These are phyloP conservation scores for Neonectria ditissima DNA, from an alignment of 2,329 filamentous ascomycete species.

Conservation along the genomic window DNA sequence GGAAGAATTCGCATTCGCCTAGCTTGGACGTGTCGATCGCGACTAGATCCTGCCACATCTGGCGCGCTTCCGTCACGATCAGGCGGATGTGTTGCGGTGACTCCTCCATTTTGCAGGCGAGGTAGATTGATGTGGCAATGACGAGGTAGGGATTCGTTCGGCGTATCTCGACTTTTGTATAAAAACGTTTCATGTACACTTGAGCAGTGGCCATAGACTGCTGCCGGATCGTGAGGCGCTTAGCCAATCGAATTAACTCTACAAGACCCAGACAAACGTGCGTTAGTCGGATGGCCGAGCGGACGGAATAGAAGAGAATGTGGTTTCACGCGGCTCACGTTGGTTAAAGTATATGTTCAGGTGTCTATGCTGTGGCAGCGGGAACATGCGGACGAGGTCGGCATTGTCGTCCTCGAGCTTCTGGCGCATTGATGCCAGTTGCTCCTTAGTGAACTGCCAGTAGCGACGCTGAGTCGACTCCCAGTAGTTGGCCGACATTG, in stretches of 20 bases:
- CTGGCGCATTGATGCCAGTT: conserved; percentile 80
- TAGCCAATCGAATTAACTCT: conserved; percentile 87
- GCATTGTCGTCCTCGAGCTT: conserved; percentile 82
- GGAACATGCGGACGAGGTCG: conserved; percentile 80
- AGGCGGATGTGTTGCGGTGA: conserved; percentile 95
- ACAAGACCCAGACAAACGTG: conserved; percentile 14
- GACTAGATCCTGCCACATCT: conserved; percentile 85
- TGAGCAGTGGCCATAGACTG: conserved; percentile 95
- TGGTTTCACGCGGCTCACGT: conserved; percentile 65
- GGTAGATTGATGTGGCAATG: conserved; percentile 91
- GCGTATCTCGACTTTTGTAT: conserved; percentile 89
- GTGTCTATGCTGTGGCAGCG: conserved; percentile 83
- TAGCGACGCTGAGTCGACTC: conserved; percentile 89
- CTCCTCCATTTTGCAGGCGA: conserved; percentile 98
- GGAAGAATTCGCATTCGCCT: conserved; percentile 92
- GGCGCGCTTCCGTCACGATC: conserved; percentile 86
- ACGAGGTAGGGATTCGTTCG: conserved; percentile 94
- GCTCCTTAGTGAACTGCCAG: conserved; percentile 90
- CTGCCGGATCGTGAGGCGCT: conserved; percentile 86
- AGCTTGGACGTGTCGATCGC: conserved; percentile 83
- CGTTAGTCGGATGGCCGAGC: conserved; percentile 7
- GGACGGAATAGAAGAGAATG: neutral
- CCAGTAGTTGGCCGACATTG: conserved; percentile 97
- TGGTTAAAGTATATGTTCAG: conserved; percentile 93
- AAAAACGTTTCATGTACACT: conserved; percentile 94